These are phyloP conservation scores for Trichoderma koningii DNA, from an alignment of 2,329 filamentous ascomycete genomes.

Conservation along the genomic window DNA sequence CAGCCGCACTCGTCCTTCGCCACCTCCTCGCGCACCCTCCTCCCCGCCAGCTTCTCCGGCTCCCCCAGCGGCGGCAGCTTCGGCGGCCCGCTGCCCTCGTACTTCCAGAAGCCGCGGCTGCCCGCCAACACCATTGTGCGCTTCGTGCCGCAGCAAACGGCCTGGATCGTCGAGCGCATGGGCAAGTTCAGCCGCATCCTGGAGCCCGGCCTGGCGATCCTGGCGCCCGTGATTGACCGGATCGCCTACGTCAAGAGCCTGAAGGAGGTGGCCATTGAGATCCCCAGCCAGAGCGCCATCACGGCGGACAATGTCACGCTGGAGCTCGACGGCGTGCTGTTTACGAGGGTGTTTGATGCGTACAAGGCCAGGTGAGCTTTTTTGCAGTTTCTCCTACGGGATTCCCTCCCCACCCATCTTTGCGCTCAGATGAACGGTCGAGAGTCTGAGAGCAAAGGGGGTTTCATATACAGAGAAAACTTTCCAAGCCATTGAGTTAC, in stretches of 20 bases:
- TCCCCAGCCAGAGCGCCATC: conserved; percentile 95
- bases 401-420: neutral
- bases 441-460: no score
- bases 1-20: conserved; percentile 33
- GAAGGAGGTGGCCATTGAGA: conserved; percentile 95
- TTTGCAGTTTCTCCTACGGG: neutral
- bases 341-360: conserved; percentile 94
- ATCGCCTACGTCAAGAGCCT: conserved; percentile 98
- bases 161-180: conserved; percentile 99
- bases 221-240: conserved; percentile 88
- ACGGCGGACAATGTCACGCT: conserved; percentile 98
- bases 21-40: conserved; percentile 38
- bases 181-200: conserved; percentile 94
- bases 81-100: conserved; percentile 58
- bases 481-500: neutral
- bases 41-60: conserved; percentile 38
- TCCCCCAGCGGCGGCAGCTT: conserved; percentile 30
- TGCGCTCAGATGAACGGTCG: no score
- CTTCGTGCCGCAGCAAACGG: conserved; percentile 98
- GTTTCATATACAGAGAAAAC: neutral
- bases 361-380: conserved; percentile 84
- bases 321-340: conserved; percentile 92
- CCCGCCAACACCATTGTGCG: conserved; percentile 93
- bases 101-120: conserved; percentile 73
- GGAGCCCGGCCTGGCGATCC: conserved; percentile 83